Evolutionary conservation across 352 stramenopile genomes (phyloP), one percentile per base, ranked within the genome.

Genomic region (Phytophthora hybrid): DNA sequence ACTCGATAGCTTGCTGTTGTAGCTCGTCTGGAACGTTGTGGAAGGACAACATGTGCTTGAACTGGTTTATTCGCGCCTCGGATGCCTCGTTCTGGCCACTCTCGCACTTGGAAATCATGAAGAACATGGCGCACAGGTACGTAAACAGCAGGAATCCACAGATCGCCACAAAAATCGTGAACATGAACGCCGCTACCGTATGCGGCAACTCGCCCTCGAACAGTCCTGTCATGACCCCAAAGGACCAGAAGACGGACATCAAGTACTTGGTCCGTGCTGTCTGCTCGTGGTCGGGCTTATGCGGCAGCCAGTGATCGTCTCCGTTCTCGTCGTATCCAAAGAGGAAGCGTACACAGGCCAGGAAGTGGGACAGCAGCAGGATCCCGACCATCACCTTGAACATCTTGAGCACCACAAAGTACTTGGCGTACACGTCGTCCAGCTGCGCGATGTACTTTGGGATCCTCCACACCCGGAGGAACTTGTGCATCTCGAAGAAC

Each of bases 21-120:
- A 92, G 59, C 5, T 79, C 39, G 0, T 89, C 78, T 0, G 87
- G 84, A 0, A 93, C 83, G 8, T 73, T 78, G 18, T 93, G 84
- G 52, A 91, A 93, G 1, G 81, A 88, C 0, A 92, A 63, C n/a
- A 92, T 23, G 37, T 93, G 83, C 59, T 89, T 90, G 49, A 93
- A 80, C 63, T 93, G 84, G 59, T 91, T 92, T 44, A 91, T 89
- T 31, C 86, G 81, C 0, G 83, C 84, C 34, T 92, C 87, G 5
- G 80, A 77, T n/a, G 77, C 69, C 34, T 81, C 83, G 3, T 74
- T 66, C 23, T 86, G 74, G 10, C 47, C 47, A 13, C 81, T 90
- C 69, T 93, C 87, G 57, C 84, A 92, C 59, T 93, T 92, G 37
- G 87, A 93, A 16, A 93, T 86, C 81, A 93, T 90, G 60, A 93